Percentiles rank a stretch among this genome's conserved stretches.
Conservation (phyloP, 2,329 filamentous ascomycete species). For the Alternaria angustiovoidea region DNA sequence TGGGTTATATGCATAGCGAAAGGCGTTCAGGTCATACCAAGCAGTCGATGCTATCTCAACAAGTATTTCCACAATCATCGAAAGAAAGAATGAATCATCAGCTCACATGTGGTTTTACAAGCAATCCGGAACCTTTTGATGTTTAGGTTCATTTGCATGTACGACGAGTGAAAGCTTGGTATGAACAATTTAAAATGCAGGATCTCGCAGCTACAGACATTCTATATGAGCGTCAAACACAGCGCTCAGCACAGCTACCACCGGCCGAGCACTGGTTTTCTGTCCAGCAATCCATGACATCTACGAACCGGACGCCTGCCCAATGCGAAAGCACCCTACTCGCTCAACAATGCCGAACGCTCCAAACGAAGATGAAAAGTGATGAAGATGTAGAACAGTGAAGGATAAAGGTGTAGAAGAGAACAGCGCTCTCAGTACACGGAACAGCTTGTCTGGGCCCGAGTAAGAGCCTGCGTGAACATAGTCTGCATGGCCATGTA, state of each 20-base stretch:
- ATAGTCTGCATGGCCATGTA: conserved; percentile 96
- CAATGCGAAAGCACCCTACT: conserved; percentile 11
- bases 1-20: conserved; percentile 16
- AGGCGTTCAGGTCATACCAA: conserved; percentile 9
- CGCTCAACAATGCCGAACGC: conserved; percentile 12
- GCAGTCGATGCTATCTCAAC: background rate
- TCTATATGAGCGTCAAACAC: background rate
- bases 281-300: background rate
- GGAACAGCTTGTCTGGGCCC: conserved; percentile 47
- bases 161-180: background rate
- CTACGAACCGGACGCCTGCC: background rate
- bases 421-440: conserved; percentile 28
- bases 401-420: background rate
- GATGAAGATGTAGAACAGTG: background rate
- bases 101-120: background rate
- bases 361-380: background rate
- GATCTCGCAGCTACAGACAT: background rate
- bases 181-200: background rate
- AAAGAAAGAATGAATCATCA: background rate
- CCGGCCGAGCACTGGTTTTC: background rate
- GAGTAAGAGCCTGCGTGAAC: conserved; percentile 67
- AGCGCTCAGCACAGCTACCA: background rate
- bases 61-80: background rate
- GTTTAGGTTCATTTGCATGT: background rate
- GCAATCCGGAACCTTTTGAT: background rate